Evolutionary conservation across 805 yeast species (phyloP).

Genomic region (Zygosaccharomyces pseudorouxii): DNA sequence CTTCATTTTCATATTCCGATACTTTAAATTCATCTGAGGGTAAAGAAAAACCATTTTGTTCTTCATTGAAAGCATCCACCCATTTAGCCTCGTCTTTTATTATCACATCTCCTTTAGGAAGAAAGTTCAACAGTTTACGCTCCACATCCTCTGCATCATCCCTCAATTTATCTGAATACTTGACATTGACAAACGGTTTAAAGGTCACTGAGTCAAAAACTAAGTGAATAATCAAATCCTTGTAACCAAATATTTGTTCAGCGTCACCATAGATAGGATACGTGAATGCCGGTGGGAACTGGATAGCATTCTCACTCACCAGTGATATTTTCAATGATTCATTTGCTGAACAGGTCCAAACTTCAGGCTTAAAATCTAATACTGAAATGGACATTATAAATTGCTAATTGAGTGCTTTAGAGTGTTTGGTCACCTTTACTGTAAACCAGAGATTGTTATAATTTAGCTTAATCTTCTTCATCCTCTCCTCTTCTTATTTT

Average conservation of each 20-base stretch:
- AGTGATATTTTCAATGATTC: conserved; percentile 57
- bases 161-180: conserved; percentile 50
- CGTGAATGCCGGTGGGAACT: conserved; percentile 75
- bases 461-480: background rate
- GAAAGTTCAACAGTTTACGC: conserved; percentile 46
- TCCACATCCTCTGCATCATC: conserved; percentile 57
- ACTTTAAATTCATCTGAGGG: conserved; percentile 39
- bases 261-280: conserved; percentile 92
- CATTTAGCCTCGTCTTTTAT: conserved; percentile 63
- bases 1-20: conserved; percentile 34
- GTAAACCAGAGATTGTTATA: background rate
- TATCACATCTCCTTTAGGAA: conserved; percentile 56
- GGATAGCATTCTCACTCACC: conserved; percentile 53
- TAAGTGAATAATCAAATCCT: conserved; percentile 58
- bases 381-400: conserved; percentile 20
- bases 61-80: conserved; percentile 52
- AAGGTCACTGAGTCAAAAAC: conserved; percentile 73
- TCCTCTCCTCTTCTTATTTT: background rate
- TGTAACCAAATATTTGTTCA: conserved; percentile 82
- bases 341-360: conserved; percentile 73
- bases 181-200: conserved; percentile 63
- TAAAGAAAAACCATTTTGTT: conserved; percentile 40
- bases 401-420: background rate
- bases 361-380: conserved; percentile 50
- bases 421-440: background rate